A percentile compares a stretch with the other conserved stretches of the same genome.
Conservation (phyloP, 345 rosid species). For the Rubroshorea leprosula region DNA sequence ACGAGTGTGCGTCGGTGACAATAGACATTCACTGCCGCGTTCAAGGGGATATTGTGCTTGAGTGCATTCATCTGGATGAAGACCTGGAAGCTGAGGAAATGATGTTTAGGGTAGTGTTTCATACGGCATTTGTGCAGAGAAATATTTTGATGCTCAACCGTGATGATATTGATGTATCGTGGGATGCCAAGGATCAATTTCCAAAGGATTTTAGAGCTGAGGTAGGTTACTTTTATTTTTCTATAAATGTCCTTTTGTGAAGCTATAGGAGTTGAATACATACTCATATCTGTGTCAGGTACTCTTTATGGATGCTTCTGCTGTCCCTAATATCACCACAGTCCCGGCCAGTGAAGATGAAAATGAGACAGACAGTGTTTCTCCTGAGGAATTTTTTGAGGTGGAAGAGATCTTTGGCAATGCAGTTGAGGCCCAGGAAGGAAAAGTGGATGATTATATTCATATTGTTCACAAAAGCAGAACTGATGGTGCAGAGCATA, state of each 20-base stretch:
- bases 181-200: slow-evolving; percentile 82
- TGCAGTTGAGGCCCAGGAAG: slow-evolving; percentile 56
- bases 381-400: slow-evolving; percentile 97
- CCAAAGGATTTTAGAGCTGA: slow-evolving; percentile 84
- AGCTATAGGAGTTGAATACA: slow-evolving; percentile 60
- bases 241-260: slow-evolving; percentile 19
- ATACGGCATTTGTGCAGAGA: slow-evolving; percentile 84
- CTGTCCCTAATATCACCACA: slow-evolving; percentile 51
- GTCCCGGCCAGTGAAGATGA: slow-evolving; percentile 49
- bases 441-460: slow-evolving; percentile 39
- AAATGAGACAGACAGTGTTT: slow-evolving; percentile 52
- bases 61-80: slow-evolving; percentile 80
- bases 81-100: slow-evolving; percentile 65
- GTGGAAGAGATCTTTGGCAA: slow-evolving; percentile 92
- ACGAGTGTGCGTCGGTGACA: slow-evolving; percentile 73
- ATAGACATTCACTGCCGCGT: slow-evolving; percentile 73
- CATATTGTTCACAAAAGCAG: slow-evolving; percentile 27
- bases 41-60: slow-evolving; percentile 95
- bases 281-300: slow-evolving; percentile 78
- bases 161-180: slow-evolving; percentile 74
- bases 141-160: slow-evolving; percentile 64
- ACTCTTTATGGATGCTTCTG: slow-evolving; percentile 74
- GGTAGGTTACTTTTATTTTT: slow-evolving; percentile 51
- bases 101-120: slow-evolving; percentile 85
- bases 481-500: slow-evolving; percentile 35